Evolutionary conservation across 352 stramenopile genomes (phyloP).

Genomic region (Aphanomyces euteiches): DNA sequence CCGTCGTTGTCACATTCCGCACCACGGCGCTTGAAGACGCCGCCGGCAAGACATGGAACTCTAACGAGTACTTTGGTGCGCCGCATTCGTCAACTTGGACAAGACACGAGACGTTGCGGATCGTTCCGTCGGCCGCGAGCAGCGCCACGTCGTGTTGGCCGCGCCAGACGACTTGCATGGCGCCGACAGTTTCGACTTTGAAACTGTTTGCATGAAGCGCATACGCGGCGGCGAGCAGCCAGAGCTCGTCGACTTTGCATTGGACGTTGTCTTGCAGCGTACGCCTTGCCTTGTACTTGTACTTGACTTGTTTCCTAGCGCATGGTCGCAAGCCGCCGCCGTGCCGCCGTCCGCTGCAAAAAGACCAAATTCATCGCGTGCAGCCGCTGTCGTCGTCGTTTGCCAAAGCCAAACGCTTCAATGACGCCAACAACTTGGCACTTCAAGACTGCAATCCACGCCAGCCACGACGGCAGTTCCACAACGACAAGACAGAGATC

Average conservation of each 20-base stretch:
- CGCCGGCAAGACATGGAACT: not conserved
- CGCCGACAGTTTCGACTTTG: not conserved
- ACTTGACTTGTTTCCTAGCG: not conserved
- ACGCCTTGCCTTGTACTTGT: not conserved
- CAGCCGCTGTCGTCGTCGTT: not conserved
- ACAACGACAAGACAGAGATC: slow-evolving; percentile 33
- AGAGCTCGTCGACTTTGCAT: slow-evolving; percentile 22
- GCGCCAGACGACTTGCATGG: not conserved
- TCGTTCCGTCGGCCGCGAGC: not conserved
- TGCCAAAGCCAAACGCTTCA: slow-evolving; percentile 21
- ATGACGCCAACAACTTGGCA: not conserved
- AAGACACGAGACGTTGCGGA: not conserved
- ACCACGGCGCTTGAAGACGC: no score
- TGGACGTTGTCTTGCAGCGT: not conserved
- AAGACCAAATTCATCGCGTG: no score
- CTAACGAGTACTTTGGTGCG: slow-evolving; percentile 1
- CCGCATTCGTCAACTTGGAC: not conserved
- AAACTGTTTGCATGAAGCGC: slow-evolving; percentile 8
- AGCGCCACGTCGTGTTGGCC: not conserved
- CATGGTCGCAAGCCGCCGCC: not conserved
- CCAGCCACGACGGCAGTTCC: not conserved
- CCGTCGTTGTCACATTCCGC: not conserved
- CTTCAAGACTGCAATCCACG: not conserved
- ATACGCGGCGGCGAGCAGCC: not conserved
- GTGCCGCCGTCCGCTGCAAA: no score